These are phyloP conservation scores for Penicillium canariense DNA, from an alignment of 495 filamentous ascomycete species.

Conservation along the genomic window DNA sequence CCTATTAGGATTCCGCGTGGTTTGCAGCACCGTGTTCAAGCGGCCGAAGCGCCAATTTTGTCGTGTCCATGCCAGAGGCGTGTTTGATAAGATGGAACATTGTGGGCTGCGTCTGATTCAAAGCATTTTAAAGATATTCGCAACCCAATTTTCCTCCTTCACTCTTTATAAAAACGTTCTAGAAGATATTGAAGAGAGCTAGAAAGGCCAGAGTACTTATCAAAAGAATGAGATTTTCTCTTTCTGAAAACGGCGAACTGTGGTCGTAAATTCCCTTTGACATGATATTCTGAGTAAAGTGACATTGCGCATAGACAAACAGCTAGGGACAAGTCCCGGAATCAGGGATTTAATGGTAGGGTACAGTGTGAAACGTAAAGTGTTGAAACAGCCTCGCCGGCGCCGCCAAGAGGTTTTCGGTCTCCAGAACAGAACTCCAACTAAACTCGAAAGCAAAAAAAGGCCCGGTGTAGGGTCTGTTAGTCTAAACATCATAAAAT, in stretches of 20 bases:
- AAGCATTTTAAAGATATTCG: no score
- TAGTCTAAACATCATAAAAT: conserved; percentile 17
- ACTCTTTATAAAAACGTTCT: no score
- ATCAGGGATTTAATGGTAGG: background rate
- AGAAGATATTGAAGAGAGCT: no score
- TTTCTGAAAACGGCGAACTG: background rate
- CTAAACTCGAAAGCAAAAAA: conserved; percentile 6
- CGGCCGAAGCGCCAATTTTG: no score
- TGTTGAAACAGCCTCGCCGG: conserved; percentile 35
- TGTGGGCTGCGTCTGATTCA: no score
- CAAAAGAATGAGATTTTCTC: no score
- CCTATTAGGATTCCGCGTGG: no score
- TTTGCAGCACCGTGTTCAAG: no score
- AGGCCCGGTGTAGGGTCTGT: conserved; percentile 14
- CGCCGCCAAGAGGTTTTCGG: conserved; percentile 16
- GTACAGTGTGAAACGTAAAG: conserved; percentile 25
- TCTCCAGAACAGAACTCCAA: conserved; percentile 11
- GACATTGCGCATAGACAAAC: conserved; percentile 10
- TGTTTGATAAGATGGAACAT: no score
- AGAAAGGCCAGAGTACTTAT: no score
- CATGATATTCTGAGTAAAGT: background rate
- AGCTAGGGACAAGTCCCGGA: background rate
- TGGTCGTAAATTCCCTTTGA: background rate
- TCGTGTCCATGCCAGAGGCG: no score
- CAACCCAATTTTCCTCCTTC: no score